Evolutionary conservation across 371 early-diverging fungal species (phyloP), one percentile per base, ranked within the genome.

Genomic region (Fennellomyces sp.): DNA sequence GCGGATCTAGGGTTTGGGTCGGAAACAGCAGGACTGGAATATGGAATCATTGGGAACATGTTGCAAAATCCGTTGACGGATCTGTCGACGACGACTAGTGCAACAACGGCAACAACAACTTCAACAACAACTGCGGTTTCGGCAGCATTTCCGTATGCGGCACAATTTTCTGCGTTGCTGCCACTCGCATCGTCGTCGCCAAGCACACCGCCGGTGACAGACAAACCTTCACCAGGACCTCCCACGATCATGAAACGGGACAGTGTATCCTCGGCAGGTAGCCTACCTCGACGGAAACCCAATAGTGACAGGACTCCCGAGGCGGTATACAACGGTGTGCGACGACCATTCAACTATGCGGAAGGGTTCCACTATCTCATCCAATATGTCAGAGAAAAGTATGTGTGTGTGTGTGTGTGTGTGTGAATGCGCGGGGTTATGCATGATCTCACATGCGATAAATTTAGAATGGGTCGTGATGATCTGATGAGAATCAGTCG

Each of bases 301-400:
- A 45, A 17, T 21, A 11, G 23, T 23, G 45, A 45, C n/a, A 45
- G 23, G n/a, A 80, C 83, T 26, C 82, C 83, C 3, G 83, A 81
- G 51, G 88, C 84, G 62, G 90, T 91, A n/a, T 95, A 95, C 70
- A 75, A 81, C 31, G 70, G 76, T 56, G 91, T 93, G 13, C 80
- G 76, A 48, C 79, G 82, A 50, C 93, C 96, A 8, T 92, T 90
- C 71, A 89, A 91, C 61, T 94, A 96, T 69, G 87, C 90, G 13
- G 91, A 90, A 63, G 96, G 96, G 4, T 96, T 91, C 68, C 96
- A 94, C 66, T 92, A 89, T 63, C 73, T 94, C 25, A 80, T 92
- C 42, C 81, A 82, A 42, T 89, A 88, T 65, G 88, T 93, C n/a
- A 81, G 83, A 52, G 88, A 87, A 65, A 81, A 87, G 91, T 90